Conservation (phyloP, 1,139 yeast genomes). For the Candida labiduridarum region DNA sequence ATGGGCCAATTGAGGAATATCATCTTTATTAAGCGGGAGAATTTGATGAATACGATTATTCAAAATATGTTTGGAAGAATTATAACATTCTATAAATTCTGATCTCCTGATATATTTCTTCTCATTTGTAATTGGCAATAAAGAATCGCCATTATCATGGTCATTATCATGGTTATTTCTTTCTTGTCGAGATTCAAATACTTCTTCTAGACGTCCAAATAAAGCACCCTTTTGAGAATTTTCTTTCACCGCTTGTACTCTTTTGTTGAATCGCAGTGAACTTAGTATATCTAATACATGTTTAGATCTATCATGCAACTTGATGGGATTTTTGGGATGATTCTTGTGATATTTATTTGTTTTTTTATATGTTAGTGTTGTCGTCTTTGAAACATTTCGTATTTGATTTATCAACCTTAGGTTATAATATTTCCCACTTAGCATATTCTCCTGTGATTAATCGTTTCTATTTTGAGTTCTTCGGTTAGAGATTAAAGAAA, state of each 20-base stretch:
- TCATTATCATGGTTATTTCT: too few relatives aligned
- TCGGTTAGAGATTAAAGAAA: too few relatives aligned
- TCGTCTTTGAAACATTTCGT: neutral
- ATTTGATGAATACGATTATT: slow-evolving; percentile 23
- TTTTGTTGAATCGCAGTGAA: too few relatives aligned
- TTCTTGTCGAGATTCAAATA: too few relatives aligned
- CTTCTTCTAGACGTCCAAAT: neutral
- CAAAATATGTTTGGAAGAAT: neutral
- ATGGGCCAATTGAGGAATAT: slow-evolving; percentile 54
- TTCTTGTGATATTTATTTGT: too few relatives aligned
- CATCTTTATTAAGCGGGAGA: slow-evolving; percentile 23
- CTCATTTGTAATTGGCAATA: neutral
- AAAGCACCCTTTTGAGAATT: too few relatives aligned
- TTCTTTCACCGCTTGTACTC: too few relatives aligned
- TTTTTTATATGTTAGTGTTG: neutral
- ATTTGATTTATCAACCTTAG: neutral
- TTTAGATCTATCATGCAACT: neutral
- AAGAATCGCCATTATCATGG: neutral
- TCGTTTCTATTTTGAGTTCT: too few relatives aligned
- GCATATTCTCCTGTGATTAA: neutral
- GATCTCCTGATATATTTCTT: too few relatives aligned
- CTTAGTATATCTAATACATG: too few relatives aligned
- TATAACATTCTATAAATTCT: neutral
- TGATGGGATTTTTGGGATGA: too few relatives aligned
- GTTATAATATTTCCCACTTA: neutral